A percentile compares a stretch with the other conserved stretches of the same genome.
Evolutionary conservation across 768 basidiomycete genomes (phyloP).

Genomic region (Hemileccinum rubropunctum): DNA sequence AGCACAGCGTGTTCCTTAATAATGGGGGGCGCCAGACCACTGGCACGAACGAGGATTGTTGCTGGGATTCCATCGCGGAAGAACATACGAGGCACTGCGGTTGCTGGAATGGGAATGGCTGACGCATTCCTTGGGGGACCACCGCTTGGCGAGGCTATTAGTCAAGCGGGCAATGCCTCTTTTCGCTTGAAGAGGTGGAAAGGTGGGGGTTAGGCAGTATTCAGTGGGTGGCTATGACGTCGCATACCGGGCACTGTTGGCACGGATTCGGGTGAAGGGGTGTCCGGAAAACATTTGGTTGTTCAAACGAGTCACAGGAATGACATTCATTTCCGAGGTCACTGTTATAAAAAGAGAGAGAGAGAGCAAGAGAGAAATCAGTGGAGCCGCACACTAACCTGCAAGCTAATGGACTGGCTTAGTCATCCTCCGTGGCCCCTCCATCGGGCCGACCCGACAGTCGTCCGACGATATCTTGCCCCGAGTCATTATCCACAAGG

Average conservation of each 20-base stretch:
- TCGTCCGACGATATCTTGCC: conserved; percentile 34
- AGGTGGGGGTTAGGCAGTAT: conserved; percentile 16
- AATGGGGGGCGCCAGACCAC: conserved; percentile 7
- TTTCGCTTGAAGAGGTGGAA: conserved; percentile 19
- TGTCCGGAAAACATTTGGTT: conserved; percentile 26
- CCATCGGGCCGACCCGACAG: conserved; percentile 36
- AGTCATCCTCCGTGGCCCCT: conserved; percentile 30
- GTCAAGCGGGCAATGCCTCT: conserved; percentile 32
- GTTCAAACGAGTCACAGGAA: conserved; percentile 29
- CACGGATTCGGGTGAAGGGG: conserved; percentile 33
- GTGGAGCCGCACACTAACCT: conserved; percentile 5
- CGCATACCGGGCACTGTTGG: conserved; percentile 21
- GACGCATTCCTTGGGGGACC: conserved; percentile 4
- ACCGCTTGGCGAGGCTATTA: conserved; percentile 19
- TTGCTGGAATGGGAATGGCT: conserved; percentile 19
- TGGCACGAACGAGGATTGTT: conserved; percentile 26
- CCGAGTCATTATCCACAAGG: conserved; percentile 22
- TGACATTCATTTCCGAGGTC: conserved; percentile 35
- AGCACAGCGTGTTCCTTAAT: conserved; percentile 31
- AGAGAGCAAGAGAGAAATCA: no score
- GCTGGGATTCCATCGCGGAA: conserved; percentile 24
- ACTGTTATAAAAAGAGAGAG: conserved; percentile 28
- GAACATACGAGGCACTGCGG: conserved; percentile 27
- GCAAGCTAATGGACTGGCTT: conserved; percentile 32
- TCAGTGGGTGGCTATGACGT: conserved; percentile 27